Conservation (phyloP, 345 rosid genomes). For the Syzygium grande region DNA sequence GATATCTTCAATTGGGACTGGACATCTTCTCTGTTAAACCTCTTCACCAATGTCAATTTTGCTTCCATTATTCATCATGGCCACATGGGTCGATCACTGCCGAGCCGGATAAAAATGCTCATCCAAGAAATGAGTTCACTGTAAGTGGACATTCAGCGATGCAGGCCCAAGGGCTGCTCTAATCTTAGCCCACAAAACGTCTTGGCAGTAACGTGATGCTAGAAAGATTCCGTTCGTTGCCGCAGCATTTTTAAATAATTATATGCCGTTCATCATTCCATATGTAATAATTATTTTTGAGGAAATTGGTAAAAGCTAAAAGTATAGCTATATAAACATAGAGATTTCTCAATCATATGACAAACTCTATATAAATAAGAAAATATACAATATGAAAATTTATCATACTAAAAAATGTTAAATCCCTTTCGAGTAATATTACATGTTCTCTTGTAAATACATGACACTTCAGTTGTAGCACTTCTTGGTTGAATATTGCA, state of each 20-base stretch:
- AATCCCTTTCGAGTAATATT: no score
- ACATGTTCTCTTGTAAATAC: no score
- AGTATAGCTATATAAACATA: background rate
- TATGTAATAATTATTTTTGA: rapidly evolving
- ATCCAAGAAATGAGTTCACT: background rate
- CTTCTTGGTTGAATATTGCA: no score
- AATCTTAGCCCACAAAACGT: background rate
- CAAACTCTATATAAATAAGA: no score
- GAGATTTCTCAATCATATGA: background rate
- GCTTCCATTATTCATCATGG: background rate
- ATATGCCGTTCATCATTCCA: background rate
- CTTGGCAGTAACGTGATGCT: background rate
- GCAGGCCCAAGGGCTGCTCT: background rate
- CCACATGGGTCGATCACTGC: background rate
- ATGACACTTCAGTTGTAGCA: no score
- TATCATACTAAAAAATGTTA: no score
- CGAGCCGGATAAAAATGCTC: background rate
- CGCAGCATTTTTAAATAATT: background rate
- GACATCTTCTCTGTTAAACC: no score
- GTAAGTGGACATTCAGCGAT: background rate
- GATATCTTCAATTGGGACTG: no score
- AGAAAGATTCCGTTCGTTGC: background rate
- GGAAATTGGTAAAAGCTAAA: background rate
- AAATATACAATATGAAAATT: no score
- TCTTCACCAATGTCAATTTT: background rate